A percentile compares a stretch with the other conserved stretches of the same genome.
phyloP scores from a whole-genome alignment of 192 early-diverging fungal species.

The Backusella westeae region DNA sequence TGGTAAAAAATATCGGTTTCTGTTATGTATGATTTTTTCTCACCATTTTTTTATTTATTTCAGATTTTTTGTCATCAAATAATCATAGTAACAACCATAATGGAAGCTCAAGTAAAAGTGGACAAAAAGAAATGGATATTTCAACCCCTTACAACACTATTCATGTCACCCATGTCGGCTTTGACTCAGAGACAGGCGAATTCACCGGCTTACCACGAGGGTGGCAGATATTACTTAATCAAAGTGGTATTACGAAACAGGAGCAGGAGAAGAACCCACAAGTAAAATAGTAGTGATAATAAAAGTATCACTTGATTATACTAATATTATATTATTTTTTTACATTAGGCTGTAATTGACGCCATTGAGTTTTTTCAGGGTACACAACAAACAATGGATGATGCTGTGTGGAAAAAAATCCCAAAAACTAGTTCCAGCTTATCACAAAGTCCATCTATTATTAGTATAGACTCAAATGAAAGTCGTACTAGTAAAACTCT shows the following conservation, averaged over 20 bases:
- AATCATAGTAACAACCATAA: background rate
- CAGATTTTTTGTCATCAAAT: background rate
- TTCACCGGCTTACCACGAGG: constrained; percentile 91
- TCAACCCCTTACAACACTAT: constrained; percentile 94
- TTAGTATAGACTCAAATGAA: background rate
- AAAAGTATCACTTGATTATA: background rate
- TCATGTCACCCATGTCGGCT: constrained; percentile 97
- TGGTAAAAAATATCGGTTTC: constrained; percentile 22
- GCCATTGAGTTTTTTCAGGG: constrained; percentile 83
- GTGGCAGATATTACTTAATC: constrained; percentile 86
- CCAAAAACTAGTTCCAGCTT: constrained; percentile 15
- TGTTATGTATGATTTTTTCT: background rate
- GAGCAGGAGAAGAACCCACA: constrained; percentile 92
- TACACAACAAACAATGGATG: constrained; percentile 14
- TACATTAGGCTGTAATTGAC: constrained; percentile 65
- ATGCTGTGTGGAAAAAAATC: constrained; percentile 32
- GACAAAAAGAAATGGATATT: constrained; percentile 70
- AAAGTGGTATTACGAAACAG: constrained; percentile 92
- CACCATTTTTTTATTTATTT: constrained; percentile 1
- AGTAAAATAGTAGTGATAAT: constrained; percentile 28
- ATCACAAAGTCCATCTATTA: background rate
- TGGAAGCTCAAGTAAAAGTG: background rate
- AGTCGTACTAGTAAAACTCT: background rate
- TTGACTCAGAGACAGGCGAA: constrained; percentile 93
- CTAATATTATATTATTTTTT: constrained; percentile 1